Evolutionary conservation across 495 filamentous ascomycete genomes (phyloP), one percentile per base, ranked within the genome.

Genomic region (Podospora bellae-mahoneyi): DNA sequence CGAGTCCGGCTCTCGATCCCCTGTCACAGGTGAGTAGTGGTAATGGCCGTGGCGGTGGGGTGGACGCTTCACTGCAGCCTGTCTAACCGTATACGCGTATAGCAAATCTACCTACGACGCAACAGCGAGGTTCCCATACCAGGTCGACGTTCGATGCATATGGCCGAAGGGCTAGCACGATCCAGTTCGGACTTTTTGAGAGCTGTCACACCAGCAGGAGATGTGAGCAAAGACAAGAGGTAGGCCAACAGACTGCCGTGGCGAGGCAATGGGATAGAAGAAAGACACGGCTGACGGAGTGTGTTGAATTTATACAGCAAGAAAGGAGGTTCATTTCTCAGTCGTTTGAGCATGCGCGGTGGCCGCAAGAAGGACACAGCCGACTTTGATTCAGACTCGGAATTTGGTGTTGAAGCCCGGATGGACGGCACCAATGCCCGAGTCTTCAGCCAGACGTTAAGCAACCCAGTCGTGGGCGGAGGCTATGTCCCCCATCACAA

Each of bases 251-350:
- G 1, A 18, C 5, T 1, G 0, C 9, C 0, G 32, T 1, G 0
- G 59, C 0, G 13, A 9, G 15, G 18, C 48, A 5, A 9, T 20
- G 18, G 32, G 15, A 56, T 20, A 32, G 15, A 18, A 18, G 13
- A 30, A 61, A 5, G 13, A 10, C 5, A 58, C 27, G 62, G 62
- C 74, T 65, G 67, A 69, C 62, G 27, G 26, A 57, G 6, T 64
- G 19, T 20, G 19, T 23, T 39, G 18, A 20, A 26, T 34, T 28
- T 48, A 55, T 34, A 32, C 66, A 67, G 67, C 68, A 96, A 89
- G 80, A 97, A 94, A 79, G 91, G 91, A 5, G 88, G 90, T 32
- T 97, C 92, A 16, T 97, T 99, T 74, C 85, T 99, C 58, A 96
- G 93, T 79, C 89, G 93, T 55, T 77, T 87, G 30, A 82, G 79